Conservation (phyloP, 257 asterid species). For the Fraxinus americana region DNA sequence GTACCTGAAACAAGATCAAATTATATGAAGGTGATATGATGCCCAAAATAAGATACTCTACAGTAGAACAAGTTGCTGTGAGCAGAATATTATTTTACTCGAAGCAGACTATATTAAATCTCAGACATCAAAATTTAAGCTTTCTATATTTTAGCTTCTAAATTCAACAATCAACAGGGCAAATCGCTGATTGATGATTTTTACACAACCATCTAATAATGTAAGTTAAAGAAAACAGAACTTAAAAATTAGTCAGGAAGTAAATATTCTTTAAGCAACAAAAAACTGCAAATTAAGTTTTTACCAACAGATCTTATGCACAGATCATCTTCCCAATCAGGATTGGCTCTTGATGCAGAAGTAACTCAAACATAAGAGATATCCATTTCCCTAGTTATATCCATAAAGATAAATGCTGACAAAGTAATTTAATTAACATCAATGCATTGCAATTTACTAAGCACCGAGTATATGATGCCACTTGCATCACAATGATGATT, state of each 20-base stretch:
- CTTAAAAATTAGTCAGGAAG: background rate
- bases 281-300: background rate
- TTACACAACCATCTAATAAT: background rate
- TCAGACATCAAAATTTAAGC: background rate
- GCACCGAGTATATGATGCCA: background rate
- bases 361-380: background rate
- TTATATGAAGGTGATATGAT: background rate
- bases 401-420: background rate
- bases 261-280: background rate
- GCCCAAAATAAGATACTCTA: slow-evolving; percentile 28
- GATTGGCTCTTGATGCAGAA: background rate
- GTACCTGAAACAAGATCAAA: slow-evolving; percentile 6
- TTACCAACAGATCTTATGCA: background rate
- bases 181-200: background rate
- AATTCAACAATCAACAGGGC: background rate
- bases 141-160: background rate
- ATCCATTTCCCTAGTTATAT: background rate
- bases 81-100: background rate
- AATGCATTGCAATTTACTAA: background rate
- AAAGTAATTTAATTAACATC: background rate
- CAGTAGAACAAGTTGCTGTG: slow-evolving; percentile 75
- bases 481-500: background rate
- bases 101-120: background rate
- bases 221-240: background rate
- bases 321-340: background rate